phyloP scores from a whole-genome alignment of 1,284 basidiomycete genomes.

The Ceratobasidium sp. region DNA sequence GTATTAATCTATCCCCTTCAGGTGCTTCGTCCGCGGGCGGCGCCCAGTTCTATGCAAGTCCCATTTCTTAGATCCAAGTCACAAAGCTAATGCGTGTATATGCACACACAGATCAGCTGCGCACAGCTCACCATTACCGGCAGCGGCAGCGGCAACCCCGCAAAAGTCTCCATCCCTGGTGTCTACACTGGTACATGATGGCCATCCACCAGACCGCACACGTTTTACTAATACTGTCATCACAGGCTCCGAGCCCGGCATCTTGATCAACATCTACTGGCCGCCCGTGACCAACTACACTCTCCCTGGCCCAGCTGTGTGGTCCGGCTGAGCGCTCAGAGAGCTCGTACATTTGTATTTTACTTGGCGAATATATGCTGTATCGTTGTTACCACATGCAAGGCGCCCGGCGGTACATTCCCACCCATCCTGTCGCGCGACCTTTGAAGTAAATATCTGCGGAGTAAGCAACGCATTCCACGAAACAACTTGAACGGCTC shows the following conservation, averaged over 20 bases:
- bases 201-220: neutral
- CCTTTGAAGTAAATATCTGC: no score
- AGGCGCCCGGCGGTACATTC: neutral
- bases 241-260: constrained; percentile 49
- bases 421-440: no score
- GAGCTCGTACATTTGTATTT: neutral
- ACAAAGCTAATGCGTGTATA: neutral
- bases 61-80: no score
- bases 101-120: constrained; percentile 54
- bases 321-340: constrained; percentile 12
- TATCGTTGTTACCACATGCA: neutral
- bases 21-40: constrained; percentile 51
- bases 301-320: constrained; percentile 49
- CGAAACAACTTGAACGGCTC: neutral
- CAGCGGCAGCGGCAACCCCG: constrained; percentile 57
- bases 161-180: constrained; percentile 61
- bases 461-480: neutral
- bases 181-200: constrained; percentile 53
- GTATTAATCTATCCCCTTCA: neutral
- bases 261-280: constrained; percentile 61
- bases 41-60: constrained; percentile 55
- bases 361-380: constrained; percentile 6
- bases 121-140: constrained; percentile 59
- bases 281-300: constrained; percentile 58
- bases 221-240: neutral